Percentiles rank a stretch among this genome's conserved stretches.
phyloP scores from a whole-genome alignment of 345 rosid species.

The Melaleuca alternifolia region DNA sequence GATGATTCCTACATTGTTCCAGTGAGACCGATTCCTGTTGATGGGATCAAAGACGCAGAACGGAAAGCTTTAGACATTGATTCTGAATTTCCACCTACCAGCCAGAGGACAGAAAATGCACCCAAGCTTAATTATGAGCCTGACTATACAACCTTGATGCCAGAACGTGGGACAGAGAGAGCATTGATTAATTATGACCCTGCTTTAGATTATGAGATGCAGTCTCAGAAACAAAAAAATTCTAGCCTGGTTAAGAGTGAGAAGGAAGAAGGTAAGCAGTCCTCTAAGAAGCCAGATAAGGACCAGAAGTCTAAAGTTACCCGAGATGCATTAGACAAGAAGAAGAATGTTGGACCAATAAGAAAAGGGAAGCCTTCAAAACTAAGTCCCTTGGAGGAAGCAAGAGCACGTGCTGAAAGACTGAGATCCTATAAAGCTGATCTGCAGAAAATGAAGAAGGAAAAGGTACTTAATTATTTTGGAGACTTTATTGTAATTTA shows the following conservation, averaged over 20 bases:
- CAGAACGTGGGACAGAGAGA: slow-evolving; percentile 55
- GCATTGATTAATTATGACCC: slow-evolving; percentile 57
- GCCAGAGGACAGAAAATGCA: slow-evolving; percentile 24
- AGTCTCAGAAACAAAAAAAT: slow-evolving; percentile 21
- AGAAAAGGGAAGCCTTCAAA: slow-evolving; percentile 79
- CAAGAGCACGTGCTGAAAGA: slow-evolving; percentile 86
- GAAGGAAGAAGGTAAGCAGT: slow-evolving; percentile 27
- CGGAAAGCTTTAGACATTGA: slow-evolving; percentile 49
- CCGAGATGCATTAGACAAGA: slow-evolving; percentile 44
- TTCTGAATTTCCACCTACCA: slow-evolving; percentile 44
- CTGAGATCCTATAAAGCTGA: slow-evolving; percentile 89
- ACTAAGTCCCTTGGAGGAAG: slow-evolving; percentile 84
- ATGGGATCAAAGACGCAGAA: slow-evolving; percentile 30
- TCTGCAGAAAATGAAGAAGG: slow-evolving; percentile 89
- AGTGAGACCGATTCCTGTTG: slow-evolving; percentile 24
- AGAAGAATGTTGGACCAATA: slow-evolving; percentile 60
- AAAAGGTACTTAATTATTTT: slow-evolving; percentile 43
- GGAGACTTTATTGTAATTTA: neutral
- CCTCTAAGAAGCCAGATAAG: slow-evolving; percentile 44
- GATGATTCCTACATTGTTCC: slow-evolving; percentile 85
- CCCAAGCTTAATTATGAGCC: slow-evolving; percentile 58
- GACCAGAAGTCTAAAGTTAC: slow-evolving; percentile 44
- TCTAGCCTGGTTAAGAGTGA: slow-evolving; percentile 29
- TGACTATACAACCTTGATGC: slow-evolving; percentile 67
- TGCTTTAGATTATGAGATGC: slow-evolving; percentile 67